Conservation (phyloP, 2,329 filamentous ascomycete species). For the Fusarium sp. region DNA sequence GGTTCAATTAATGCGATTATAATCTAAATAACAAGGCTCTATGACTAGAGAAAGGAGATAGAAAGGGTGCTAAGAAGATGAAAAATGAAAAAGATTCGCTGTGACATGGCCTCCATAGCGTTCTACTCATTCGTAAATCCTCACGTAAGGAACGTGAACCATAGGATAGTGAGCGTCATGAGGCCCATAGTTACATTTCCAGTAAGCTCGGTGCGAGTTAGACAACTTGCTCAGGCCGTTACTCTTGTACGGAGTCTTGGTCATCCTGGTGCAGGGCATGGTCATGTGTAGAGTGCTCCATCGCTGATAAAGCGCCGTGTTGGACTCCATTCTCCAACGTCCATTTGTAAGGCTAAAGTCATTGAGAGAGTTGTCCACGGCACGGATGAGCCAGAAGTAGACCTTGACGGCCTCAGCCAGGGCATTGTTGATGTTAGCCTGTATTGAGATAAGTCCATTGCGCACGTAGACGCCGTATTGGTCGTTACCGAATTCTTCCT, state of each 20-base stretch:
- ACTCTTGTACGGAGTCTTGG: background rate
- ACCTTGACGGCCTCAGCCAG: background rate
- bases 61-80: background rate
- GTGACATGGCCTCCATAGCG: background rate
- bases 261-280: background rate
- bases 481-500: background rate
- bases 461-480: background rate
- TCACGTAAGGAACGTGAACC: background rate
- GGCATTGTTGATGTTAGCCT: background rate
- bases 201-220: background rate
- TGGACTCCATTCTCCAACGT: background rate
- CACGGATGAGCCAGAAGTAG: background rate
- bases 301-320: background rate
- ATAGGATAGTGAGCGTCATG: background rate
- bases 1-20: background rate
- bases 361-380: background rate
- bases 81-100: background rate
- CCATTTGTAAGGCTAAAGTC: background rate
- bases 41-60: background rate
- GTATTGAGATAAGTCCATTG: background rate
- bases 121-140: background rate
- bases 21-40: background rate
- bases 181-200: background rate
- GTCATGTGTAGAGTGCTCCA: background rate
- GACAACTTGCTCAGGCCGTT: background rate